Evolutionary conservation across 768 basidiomycete species (phyloP).

Genomic region (Podaxis rugospora): DNA sequence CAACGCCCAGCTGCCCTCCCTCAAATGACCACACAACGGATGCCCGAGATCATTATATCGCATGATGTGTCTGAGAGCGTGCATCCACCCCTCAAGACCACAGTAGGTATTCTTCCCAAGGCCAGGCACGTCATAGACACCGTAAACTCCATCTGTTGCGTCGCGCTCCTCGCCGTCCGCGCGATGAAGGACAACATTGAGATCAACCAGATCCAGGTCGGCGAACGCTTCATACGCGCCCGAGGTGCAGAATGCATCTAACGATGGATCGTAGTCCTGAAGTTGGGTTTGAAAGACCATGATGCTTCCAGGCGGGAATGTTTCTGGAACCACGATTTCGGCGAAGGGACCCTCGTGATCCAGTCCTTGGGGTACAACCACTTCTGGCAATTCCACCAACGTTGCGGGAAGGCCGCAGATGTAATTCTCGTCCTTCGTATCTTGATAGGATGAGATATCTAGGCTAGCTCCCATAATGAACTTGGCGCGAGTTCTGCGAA

Average conservation of each 20-base stretch:
- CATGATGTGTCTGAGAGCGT: constrained; percentile 79
- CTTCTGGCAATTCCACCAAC: constrained; percentile 58
- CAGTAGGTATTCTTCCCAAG: constrained; percentile 81
- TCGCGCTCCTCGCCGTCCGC: constrained; percentile 91
- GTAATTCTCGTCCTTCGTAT: constrained; percentile 40
- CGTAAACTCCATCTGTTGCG: constrained; percentile 75
- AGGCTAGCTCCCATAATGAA: constrained; percentile 81
- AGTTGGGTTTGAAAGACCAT: constrained; percentile 89
- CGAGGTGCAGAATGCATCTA: constrained; percentile 71
- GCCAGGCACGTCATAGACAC: constrained; percentile 78
- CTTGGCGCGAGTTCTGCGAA: constrained; percentile 72
- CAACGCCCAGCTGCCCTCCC: constrained; percentile 88
- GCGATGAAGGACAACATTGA: constrained; percentile 85
- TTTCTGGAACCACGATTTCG: constrained; percentile 79
- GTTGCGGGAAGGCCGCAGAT: constrained; percentile 72
- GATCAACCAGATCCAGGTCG: constrained; percentile 75
- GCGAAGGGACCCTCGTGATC: constrained; percentile 67
- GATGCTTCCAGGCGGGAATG: constrained; percentile 94
- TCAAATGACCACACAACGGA: constrained; percentile 80
- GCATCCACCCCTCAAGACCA: constrained; percentile 98
- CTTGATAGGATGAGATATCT: constrained; percentile 60
- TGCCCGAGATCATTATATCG: constrained; percentile 91
- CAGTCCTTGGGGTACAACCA: constrained; percentile 55
- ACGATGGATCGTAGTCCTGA: constrained; percentile 60
- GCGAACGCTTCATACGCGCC: constrained; percentile 72